Evolutionary conservation across 129 eudicot species (phyloP).

Genomic region (Gnaphalium uliginosum): DNA sequence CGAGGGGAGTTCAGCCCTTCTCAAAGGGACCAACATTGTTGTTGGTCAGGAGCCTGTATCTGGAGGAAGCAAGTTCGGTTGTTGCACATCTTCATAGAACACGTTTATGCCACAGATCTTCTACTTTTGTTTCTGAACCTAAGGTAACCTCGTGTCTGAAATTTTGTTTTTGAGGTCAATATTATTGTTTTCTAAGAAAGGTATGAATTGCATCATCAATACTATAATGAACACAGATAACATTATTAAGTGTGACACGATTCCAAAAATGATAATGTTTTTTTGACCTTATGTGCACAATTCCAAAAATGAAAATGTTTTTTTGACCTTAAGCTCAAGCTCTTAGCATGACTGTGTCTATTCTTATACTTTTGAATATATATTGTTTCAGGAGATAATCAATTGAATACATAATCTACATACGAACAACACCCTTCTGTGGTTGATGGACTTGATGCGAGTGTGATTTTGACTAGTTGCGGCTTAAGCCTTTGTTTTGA

Average conservation of each 20-base stretch:
- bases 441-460: background rate
- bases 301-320: background rate
- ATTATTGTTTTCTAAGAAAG: background rate
- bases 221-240: no score
- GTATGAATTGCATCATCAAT: background rate
- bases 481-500: background rate
- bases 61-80: slow-evolving; percentile 45
- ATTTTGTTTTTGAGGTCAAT: background rate
- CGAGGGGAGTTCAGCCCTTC: slow-evolving; percentile 59
- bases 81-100: slow-evolving; percentile 59
- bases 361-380: background rate
- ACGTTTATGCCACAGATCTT: background rate
- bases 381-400: slow-evolving; percentile 8
- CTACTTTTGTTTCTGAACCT: background rate
- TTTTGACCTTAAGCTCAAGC: background rate
- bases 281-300: background rate
- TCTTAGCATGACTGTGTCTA: background rate
- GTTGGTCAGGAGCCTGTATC: slow-evolving; percentile 57
- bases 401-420: background rate
- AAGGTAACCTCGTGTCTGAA: slow-evolving; percentile 23
- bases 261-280: background rate
- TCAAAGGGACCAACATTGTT: slow-evolving; percentile 64
- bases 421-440: slow-evolving; percentile 2
- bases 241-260: background rate
- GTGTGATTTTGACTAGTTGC: background rate